These are phyloP conservation scores for Cucurbita pepo DNA, from an alignment of 306 rosid genomes.

Conservation along the genomic window DNA sequence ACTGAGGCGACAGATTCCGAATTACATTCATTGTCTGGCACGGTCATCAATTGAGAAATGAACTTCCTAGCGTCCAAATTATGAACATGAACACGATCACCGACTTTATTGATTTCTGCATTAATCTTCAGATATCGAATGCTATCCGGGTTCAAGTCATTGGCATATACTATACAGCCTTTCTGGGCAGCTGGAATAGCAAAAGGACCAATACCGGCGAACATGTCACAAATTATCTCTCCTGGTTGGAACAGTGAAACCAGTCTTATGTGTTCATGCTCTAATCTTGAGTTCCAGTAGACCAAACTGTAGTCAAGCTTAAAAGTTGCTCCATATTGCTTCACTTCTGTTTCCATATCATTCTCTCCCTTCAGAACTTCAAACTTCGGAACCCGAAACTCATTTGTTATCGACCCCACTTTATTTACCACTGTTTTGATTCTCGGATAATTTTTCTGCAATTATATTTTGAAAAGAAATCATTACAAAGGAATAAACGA, in stretches of 20 bases:
- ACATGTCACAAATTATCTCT: slow-evolving; percentile 80
- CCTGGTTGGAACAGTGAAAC: slow-evolving; percentile 72
- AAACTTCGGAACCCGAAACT: slow-evolving; percentile 82
- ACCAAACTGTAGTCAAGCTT: slow-evolving; percentile 87
- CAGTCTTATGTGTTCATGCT: slow-evolving; percentile 79
- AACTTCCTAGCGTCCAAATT: slow-evolving; percentile 86
- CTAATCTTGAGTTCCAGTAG: slow-evolving; percentile 96
- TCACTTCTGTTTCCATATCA: slow-evolving; percentile 78
- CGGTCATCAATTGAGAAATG: slow-evolving; percentile 48
- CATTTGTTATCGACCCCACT: slow-evolving; percentile 76
- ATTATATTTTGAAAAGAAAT: background rate
- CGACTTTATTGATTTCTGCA: slow-evolving; percentile 68
- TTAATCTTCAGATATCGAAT: slow-evolving; percentile 60
- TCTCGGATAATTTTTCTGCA: slow-evolving; percentile 89
- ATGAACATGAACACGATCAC: slow-evolving; percentile 35
- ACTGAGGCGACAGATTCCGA: slow-evolving; percentile 10
- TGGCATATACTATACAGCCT: slow-evolving; percentile 80
- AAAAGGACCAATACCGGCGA: slow-evolving; percentile 95
- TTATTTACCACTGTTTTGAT: slow-evolving; percentile 82
- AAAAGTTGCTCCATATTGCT: slow-evolving; percentile 83
- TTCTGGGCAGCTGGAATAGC: slow-evolving; percentile 93
- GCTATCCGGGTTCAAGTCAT: slow-evolving; percentile 89
- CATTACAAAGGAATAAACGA: background rate
- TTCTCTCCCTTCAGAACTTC: slow-evolving; percentile 73
- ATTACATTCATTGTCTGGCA: slow-evolving; percentile 29